Conservation (phyloP, 2,329 filamentous ascomycete species). For the Penicillium occitanis region DNA sequence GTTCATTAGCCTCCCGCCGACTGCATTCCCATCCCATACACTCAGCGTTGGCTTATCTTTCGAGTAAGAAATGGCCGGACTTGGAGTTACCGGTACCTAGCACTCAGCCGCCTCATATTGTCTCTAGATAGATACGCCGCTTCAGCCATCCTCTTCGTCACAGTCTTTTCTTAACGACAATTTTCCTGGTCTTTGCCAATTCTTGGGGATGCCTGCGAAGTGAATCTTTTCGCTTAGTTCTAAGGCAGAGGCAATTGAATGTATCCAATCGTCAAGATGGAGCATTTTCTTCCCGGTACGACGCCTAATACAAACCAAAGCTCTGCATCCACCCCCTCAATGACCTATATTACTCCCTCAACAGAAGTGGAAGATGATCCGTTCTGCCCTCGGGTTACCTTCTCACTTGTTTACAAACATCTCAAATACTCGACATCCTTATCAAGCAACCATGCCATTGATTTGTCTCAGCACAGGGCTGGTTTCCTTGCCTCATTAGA, state of each 20-base stretch:
- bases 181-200: not conserved
- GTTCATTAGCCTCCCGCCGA: not conserved
- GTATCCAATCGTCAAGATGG: not conserved
- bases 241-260: constrained; percentile 2
- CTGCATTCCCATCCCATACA: not conserved
- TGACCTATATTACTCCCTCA: constrained; percentile 7
- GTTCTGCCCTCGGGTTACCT: not conserved
- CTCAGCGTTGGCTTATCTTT: not conserved
- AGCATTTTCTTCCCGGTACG: not conserved
- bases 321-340: constrained; percentile 4
- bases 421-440: constrained; percentile 1
- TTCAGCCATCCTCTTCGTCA: not conserved
- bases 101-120: not conserved
- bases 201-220: not conserved
- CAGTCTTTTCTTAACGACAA: not conserved
- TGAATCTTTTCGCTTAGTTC: not conserved
- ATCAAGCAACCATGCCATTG: not conserved
- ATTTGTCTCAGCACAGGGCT: not conserved
- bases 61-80: not conserved
- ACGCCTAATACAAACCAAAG: not conserved
- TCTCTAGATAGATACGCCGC: not conserved
- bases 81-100: not conserved
- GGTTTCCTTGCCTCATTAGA: constrained; percentile 3
- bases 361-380: not conserved
- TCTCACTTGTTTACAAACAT: constrained; percentile 2